Evolutionary conservation across 2,329 filamentous ascomycete genomes (phyloP).

Genomic region (Monosporascus sp.): DNA sequence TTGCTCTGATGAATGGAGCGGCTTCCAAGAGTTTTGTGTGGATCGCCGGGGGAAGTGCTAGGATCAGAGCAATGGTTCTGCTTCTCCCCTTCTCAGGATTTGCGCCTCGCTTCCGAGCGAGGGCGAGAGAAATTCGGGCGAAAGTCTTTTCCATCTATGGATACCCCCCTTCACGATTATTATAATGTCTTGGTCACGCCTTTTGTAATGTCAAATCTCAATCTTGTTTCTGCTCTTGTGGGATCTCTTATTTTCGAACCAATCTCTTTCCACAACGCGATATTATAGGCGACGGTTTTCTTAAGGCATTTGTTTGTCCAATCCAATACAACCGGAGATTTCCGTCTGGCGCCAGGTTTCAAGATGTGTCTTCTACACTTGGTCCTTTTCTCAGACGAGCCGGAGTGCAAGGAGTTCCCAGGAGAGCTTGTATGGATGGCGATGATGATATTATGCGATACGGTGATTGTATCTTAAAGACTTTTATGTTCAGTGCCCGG

Average conservation of each 20-base stretch:
- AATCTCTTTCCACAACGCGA: background rate
- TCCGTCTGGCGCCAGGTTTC: background rate
- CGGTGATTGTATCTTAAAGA: background rate
- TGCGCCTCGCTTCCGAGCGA: background rate
- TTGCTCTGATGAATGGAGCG: background rate
- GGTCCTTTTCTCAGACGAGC: background rate
- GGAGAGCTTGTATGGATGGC: background rate
- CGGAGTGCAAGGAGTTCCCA: background rate
- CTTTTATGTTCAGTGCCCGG: too few relatives aligned
- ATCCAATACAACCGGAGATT: background rate
- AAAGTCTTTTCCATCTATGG: background rate
- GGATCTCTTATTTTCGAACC: background rate
- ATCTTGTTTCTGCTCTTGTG: background rate
- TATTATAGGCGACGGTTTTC: background rate
- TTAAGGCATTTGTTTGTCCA: background rate
- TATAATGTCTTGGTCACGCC: background rate
- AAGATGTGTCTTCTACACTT: background rate
- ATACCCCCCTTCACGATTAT: background rate
- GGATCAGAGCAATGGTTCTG: background rate
- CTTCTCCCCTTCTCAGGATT: too few relatives aligned
- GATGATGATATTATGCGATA: background rate
- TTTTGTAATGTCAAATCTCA: background rate
- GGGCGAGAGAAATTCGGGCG: background rate
- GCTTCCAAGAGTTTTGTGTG: background rate
- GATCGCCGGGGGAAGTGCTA: background rate